phyloP scores from a whole-genome alignment of 129 eudicot genomes.

The Escallonia herrerae region DNA sequence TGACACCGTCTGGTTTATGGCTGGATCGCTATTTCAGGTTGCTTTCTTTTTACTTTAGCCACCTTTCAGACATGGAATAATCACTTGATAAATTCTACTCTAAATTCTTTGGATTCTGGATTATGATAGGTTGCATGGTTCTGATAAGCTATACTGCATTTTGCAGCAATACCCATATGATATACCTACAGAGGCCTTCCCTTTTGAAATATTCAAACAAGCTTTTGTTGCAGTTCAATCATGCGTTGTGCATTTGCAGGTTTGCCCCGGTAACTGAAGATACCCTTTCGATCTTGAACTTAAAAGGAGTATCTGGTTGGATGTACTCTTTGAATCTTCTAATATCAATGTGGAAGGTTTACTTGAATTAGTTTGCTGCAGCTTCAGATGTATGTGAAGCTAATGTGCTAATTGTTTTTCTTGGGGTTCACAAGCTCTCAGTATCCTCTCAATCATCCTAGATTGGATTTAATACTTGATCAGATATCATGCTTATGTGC shows the following conservation, averaged over 20 bases:
- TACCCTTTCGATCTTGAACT: not conserved
- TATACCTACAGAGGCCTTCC: slow-evolving; percentile 97
- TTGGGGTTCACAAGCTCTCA: not conserved
- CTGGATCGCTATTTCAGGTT: slow-evolving; percentile 97
- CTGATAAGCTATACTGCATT: slow-evolving; percentile 7
- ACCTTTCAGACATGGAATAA: not conserved
- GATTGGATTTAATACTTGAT: no score
- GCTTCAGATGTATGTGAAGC: not conserved
- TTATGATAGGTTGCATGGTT: slow-evolving; percentile 14
- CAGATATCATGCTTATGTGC: no score
- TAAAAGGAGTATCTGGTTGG: not conserved
- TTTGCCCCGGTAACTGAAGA: slow-evolving; percentile 16
- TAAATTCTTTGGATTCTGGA: slow-evolving; percentile 1
- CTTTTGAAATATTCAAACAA: slow-evolving; percentile 96
- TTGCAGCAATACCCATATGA: slow-evolving; percentile 98
- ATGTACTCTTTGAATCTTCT: not conserved
- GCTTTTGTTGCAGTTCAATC: slow-evolving; percentile 98
- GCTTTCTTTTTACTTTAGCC: slow-evolving; percentile 10
- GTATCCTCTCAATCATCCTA: not conserved
- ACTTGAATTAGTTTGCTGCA: not conserved
- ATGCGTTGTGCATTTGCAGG: slow-evolving; percentile 99
- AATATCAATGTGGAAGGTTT: not conserved
- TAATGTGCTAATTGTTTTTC: not conserved
- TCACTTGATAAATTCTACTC: slow-evolving; percentile 1
- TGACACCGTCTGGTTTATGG: slow-evolving; percentile 99